Evolutionary conservation across 2,329 filamentous ascomycete genomes (phyloP).

Genomic region (Hysterium pulicare): DNA sequence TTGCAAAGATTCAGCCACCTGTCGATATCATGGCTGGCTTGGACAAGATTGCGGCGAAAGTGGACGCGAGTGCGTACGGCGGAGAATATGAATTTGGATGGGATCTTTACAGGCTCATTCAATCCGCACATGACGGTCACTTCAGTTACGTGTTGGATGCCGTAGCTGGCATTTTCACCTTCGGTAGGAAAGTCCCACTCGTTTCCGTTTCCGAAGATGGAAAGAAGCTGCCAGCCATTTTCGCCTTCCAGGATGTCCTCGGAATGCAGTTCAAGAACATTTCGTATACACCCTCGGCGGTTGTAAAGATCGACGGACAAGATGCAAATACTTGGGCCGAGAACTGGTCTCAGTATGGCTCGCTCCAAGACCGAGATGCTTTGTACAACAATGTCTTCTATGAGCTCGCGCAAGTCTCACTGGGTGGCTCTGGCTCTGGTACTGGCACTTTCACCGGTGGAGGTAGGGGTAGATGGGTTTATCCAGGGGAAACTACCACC

Average conservation of each 20-base stretch:
- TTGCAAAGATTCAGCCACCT: conserved; percentile 43
- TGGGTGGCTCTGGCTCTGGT: conserved; percentile 38
- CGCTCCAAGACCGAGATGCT: conserved; percentile 56
- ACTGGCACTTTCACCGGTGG: conserved; percentile 44
- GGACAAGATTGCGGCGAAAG: conserved; percentile 37
- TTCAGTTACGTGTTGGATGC: conserved; percentile 55
- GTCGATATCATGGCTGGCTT: conserved; percentile 43
- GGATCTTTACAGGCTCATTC: conserved; percentile 54
- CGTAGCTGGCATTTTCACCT: conserved; percentile 51
- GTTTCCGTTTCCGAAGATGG: conserved; percentile 63
- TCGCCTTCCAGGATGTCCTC: conserved; percentile 49
- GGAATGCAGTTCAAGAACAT: conserved; percentile 42
- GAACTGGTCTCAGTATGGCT: conserved; percentile 45
- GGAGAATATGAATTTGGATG: conserved; percentile 46
- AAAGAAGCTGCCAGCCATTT: conserved; percentile 56
- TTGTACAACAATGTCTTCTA: conserved; percentile 54
- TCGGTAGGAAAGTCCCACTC: conserved; percentile 46
- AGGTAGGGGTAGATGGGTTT: conserved; percentile 42
- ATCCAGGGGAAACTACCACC: conserved; percentile 43
- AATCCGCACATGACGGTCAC: conserved; percentile 63
- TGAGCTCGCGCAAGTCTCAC: conserved; percentile 41
- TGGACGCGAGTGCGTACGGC: conserved; percentile 34
- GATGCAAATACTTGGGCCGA: conserved; percentile 50
- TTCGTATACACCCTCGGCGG: conserved; percentile 47
- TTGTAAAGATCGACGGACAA: conserved; percentile 56